Base-by-base conservation (phyloP, 495 filamentous ascomycete species). In the Penicillium egyptiacum region DNA sequence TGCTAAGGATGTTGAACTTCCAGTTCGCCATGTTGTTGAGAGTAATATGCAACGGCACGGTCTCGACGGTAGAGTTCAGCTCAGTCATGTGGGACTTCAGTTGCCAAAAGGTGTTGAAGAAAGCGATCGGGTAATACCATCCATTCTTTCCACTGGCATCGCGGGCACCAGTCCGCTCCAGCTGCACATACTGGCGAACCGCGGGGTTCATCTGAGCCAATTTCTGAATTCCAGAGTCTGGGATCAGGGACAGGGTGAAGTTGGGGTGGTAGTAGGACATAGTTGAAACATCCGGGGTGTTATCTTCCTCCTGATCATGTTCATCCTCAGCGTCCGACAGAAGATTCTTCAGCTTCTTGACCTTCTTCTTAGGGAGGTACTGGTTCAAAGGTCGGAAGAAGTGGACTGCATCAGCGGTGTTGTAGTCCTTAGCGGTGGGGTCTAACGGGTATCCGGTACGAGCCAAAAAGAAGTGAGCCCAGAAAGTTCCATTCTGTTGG, bases 101-200 rank as follows among this genome's bases (percentile, higher is more conserved):
- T 72, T 97, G 91, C 94, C 94, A 98, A 76, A 98, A 98, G 5
- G 91, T 94, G 72, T 98, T 98, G 70, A 92, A 71, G 67, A 86
- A 98, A 28, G 96, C 71, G 53, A 96, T 86, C 5, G 94, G 94
- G 68, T 94, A 98, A 73, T 97, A 98, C 94, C 94, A 98, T 42
- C 88, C 88, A 74, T 97, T 92, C 70, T 91, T 83, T 7, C 94
- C 94, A 5, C 84, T 84, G 5, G 75, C 79, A 72, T 98, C 94
- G 31, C 94, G 75, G 56, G 81, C 89, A 69, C 79, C 88, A 58
- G 69, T 90, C 3, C 71, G 72, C 66, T 98, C 94, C 44, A 96
- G 80, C 30, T 85, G 83, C 2, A 96, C 70, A 66, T 88, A 90
- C 65, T 91, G 86, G 11, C 87, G 83, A 45, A 88, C 73, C 1